A percentile compares a stretch with the other conserved stretches of the same genome.
Conservation (phyloP, 1,284 basidiomycete genomes). For the Cryptococcus sp. region DNA sequence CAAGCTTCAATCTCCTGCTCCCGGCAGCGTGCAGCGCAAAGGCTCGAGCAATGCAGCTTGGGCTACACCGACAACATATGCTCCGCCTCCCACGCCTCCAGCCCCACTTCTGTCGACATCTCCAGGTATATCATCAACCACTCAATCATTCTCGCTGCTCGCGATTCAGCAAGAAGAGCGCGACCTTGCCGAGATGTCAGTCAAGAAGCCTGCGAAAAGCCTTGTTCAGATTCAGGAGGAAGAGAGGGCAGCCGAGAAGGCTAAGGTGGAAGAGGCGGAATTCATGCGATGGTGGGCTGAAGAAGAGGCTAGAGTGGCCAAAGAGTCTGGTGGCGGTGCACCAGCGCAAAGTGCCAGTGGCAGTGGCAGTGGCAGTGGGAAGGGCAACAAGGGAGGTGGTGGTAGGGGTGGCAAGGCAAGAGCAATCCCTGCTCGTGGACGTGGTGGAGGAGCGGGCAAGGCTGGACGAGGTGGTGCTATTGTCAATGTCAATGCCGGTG, state of each 20-base stretch:
- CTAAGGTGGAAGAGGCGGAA: conserved; percentile 66
- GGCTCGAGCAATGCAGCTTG: conserved; percentile 23
- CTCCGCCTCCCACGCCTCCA: conserved; percentile 48
- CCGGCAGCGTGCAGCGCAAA: conserved; percentile 3
- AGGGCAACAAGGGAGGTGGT: conserved; percentile 6
- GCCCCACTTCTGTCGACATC: conserved; percentile 53
- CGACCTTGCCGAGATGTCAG: conserved; percentile 55
- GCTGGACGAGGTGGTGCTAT: not conserved
- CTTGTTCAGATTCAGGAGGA: conserved; percentile 78
- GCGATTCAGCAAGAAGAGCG: conserved; percentile 80
- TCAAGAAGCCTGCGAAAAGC: conserved; percentile 60
- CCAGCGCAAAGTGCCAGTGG: not conserved
- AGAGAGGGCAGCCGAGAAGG: conserved; percentile 57
- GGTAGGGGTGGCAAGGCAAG: conserved; percentile 12
- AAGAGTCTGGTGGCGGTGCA: conserved; percentile 41
- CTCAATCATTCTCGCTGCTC: conserved; percentile 64
- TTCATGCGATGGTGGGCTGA: conserved; percentile 83
- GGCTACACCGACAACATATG: conserved; percentile 29
- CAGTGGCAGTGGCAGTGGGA: conserved; percentile 7
- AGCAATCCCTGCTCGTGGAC: not conserved
- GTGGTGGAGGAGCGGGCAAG: conserved; percentile 1
- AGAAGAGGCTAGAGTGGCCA: conserved; percentile 69
- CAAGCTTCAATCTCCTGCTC: conserved; percentile 24
- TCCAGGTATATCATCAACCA: conserved; percentile 32
- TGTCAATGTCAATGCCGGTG: too few relatives aligned